These are phyloP conservation scores for Casuarina glauca DNA, from an alignment of 306 rosid genomes.

Conservation along the genomic window DNA sequence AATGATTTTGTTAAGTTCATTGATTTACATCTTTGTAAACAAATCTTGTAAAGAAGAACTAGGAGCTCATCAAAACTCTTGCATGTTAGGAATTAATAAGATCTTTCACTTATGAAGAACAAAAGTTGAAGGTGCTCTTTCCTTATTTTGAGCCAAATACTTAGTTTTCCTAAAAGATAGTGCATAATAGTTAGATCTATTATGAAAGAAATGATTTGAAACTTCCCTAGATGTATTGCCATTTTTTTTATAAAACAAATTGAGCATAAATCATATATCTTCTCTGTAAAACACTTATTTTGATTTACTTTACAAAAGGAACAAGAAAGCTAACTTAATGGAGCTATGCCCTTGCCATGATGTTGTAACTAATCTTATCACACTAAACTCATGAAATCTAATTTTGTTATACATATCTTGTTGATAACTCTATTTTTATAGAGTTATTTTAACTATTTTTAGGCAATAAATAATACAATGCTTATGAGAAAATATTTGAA, in stretches of 20 bases:
- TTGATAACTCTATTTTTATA: neutral
- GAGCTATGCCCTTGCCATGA: neutral
- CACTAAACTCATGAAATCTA: slow-evolving; percentile 37
- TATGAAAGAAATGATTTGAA: neutral
- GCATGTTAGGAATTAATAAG: neutral
- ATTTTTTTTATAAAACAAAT: neutral
- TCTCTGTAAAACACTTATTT: neutral
- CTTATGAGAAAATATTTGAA: no score
- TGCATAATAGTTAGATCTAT: no score
- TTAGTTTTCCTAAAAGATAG: neutral
- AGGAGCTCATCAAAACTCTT: no score
- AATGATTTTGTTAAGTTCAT: no score
- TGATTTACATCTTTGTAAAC: no score
- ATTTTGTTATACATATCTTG: slow-evolving; percentile 36
- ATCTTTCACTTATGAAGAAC: neutral
- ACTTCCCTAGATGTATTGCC: neutral
- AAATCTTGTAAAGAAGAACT: no score
- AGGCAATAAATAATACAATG: no score
- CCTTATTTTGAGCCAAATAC: no score
- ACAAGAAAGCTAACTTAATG: neutral
- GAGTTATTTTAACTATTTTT: no score
- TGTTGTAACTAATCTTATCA: slow-evolving; percentile 25
- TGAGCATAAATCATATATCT: neutral
- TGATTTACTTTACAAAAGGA: neutral
- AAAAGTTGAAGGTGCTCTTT: neutral